Conservation (phyloP, 164 flowering plant species). For the Dillenia turbinata region DNA sequence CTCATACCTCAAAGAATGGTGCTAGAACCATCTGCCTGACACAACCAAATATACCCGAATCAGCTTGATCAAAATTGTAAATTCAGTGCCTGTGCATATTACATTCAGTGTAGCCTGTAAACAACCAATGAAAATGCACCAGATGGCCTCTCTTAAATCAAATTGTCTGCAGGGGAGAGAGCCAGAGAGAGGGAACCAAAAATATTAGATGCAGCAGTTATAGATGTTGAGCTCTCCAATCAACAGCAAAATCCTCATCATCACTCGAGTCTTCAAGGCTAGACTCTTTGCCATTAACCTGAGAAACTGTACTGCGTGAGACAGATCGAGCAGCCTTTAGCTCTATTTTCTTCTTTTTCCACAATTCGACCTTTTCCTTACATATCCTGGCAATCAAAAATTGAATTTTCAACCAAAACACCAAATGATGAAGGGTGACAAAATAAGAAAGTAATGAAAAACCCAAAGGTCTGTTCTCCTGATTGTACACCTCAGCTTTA, state of each 20-base stretch:
- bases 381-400: slow-evolving; percentile 37
- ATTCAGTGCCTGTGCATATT: no score
- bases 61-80: no score
- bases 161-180: no score
- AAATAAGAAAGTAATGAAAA: background rate
- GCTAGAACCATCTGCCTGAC: no score
- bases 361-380: slow-evolving; percentile 62
- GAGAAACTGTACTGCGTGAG: slow-evolving; percentile 16
- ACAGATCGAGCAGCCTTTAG: slow-evolving; percentile 47
- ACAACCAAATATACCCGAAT: no score
- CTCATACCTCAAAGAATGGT: no score
- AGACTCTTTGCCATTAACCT: slow-evolving; percentile 25
- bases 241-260: slow-evolving; percentile 53
- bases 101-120: no score
- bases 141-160: no score
- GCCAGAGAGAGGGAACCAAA: no score
- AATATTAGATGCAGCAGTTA: slow-evolving; percentile 8
- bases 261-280: slow-evolving; percentile 58
- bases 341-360: slow-evolving; percentile 66
- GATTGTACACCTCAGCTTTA: background rate
- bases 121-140: no score
- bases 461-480: no score
- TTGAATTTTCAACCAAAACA: background rate
- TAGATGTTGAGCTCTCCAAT: slow-evolving; percentile 93
- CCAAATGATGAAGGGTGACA: background rate